A percentile compares a stretch with the other conserved stretches of the same genome.
phyloP scores from a whole-genome alignment of 495 filamentous ascomycete species.

The Penicillium pulvis region DNA sequence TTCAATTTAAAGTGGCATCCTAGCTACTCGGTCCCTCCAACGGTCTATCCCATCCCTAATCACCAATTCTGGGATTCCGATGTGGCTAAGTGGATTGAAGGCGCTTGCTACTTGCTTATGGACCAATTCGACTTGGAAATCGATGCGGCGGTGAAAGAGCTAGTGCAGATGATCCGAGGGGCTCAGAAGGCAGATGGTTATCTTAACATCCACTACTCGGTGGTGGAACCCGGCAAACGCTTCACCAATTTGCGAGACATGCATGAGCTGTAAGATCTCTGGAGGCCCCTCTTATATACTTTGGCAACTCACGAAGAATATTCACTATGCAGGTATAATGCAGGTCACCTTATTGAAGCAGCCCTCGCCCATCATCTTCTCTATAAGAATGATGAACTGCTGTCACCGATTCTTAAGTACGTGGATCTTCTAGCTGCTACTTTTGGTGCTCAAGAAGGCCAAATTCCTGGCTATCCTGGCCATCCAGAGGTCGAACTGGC shows the following conservation, averaged over 20 bases:
- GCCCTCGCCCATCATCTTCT: slow-evolving; percentile 54
- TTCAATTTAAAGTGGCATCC: slow-evolving; percentile 56
- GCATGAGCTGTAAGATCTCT: slow-evolving; percentile 55
- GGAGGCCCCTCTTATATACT: background rate
- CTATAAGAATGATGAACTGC: slow-evolving; percentile 51
- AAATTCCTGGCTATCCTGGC: slow-evolving; percentile 60
- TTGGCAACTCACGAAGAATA: background rate
- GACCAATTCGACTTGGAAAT: slow-evolving; percentile 47
- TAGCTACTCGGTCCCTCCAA: slow-evolving; percentile 47
- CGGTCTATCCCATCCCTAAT: slow-evolving; percentile 52
- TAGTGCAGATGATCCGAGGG: slow-evolving; percentile 54
- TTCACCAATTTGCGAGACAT: slow-evolving; percentile 62
- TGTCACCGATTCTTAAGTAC: slow-evolving; percentile 56
- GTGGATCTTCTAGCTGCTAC: slow-evolving; percentile 51
- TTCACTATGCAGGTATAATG: slow-evolving; percentile 48
- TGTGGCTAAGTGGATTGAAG: slow-evolving; percentile 63
- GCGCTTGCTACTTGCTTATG: slow-evolving; percentile 57
- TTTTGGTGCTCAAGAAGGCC: slow-evolving; percentile 51
- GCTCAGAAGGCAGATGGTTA: slow-evolving; percentile 62
- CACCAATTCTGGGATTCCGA: slow-evolving; percentile 64
- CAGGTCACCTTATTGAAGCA: slow-evolving; percentile 62
- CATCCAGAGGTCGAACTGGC: slow-evolving; percentile 64
- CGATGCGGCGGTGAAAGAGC: slow-evolving; percentile 53
- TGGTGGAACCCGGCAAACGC: slow-evolving; percentile 51
- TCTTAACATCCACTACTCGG: slow-evolving; percentile 60